Evolutionary conservation across 2,329 filamentous ascomycete species (phyloP), one percentile per base, ranked within the genome.

Genomic region (Fusarium subglutinans): DNA sequence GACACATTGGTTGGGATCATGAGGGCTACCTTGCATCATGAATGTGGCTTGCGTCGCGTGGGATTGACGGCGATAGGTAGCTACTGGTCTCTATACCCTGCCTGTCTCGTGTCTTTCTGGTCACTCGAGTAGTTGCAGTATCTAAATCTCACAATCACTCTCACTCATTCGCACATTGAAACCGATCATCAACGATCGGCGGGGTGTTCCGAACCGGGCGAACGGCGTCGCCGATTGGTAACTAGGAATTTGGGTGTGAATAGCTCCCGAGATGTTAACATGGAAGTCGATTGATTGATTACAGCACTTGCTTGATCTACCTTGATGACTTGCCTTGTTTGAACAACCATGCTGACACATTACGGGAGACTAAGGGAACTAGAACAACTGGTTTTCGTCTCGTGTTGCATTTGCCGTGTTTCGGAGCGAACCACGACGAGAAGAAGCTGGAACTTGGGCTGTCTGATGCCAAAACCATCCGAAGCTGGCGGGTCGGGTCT

Each of bases 161-260:
- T 30, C 33, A 44, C 67, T 57, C 63, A 20, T 45, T 73, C 71
- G 63, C 66, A 45, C 71, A 50, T 37, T 41, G 37, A 66, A 63
- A 18, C 37, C 56, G 72, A 63, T 72, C 54, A 72, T 72, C 60
- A 74, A 53, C 64, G 72, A 75, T 75, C 72, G 56, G 69, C 68
- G 72, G 72, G 47, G 59, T 75, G 64, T 66, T 58, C 72, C 72
- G 71, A 74, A 47, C 70, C 61, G 68, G 64, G 43, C 64, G 56
- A 65, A 64, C 76, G 76, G 76, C 74, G 61, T 74, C 65, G 60
- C 76, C 76, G 76, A 75, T 75, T 77, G 64, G 61, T 38, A 50
- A 63, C 70, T 65, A 69, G 48, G 55, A 47, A 44, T 54, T 54
- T 48, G 45, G 58, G 63, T 64, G 56, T 55, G 33, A 64, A 62